A percentile compares a stretch with the other conserved stretches of the same genome.
Evolutionary conservation across 257 asterid genomes (phyloP).

Genomic region (Solanum neorickii): DNA sequence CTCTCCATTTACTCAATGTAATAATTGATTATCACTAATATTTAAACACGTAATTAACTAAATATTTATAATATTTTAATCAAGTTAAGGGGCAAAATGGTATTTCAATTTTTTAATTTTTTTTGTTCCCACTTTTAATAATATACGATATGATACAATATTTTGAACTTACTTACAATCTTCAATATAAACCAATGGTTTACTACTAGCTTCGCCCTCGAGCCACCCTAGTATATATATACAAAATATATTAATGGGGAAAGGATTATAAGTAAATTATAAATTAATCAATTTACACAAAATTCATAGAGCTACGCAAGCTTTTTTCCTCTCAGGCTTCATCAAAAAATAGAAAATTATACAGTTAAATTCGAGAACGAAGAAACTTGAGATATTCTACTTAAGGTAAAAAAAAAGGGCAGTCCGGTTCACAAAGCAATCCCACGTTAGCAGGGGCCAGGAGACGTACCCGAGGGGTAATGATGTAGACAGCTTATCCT

Average conservation of each 20-base stretch:
- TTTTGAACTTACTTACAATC: no score
- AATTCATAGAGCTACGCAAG: constrained; percentile 2
- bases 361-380: constrained; percentile 8
- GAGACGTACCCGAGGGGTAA: background rate
- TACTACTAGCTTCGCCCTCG: background rate
- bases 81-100: no score
- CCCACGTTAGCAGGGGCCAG: background rate
- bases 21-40: no score
- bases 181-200: background rate
- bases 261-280: constrained; percentile 2
- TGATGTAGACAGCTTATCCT: background rate
- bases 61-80: no score
- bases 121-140: no score
- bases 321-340: constrained; percentile 1
- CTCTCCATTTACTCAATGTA: no score
- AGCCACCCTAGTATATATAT: background rate
- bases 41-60: no score
- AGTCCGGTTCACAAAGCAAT: background rate
- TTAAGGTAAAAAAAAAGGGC: background rate
- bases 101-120: no score
- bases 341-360: background rate
- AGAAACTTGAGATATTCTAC: constrained; percentile 11
- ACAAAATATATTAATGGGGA: background rate
- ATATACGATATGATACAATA: no score
- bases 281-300: constrained; percentile 10